Evolutionary conservation across 306 rosid genomes (phyloP), one percentile per base, ranked within the genome.

Genomic region (Vicia sativa): DNA sequence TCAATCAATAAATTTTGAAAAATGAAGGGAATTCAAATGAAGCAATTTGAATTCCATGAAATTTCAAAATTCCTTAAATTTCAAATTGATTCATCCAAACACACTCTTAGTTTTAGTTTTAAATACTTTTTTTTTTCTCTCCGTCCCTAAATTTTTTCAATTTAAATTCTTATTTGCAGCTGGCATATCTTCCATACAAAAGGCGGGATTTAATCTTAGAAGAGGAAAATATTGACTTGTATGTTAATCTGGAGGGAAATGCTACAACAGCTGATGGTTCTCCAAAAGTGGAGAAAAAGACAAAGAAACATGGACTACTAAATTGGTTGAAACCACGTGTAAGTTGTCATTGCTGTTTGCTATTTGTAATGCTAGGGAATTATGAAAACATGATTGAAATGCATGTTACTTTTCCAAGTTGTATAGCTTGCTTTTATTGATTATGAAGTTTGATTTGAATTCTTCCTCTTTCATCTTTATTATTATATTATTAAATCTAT

Each of bases 321-420:
- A 90, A 90, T 81, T 93, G 98, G 98, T 79, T 93, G 80, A 93
- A 93, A 82, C 61, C 50, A 73, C 95, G 97, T 83, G 98, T 93
- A 86, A 58, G 92, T 83, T 61, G 39, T 61, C 42, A 23, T 67
- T 65, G 65, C 48, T 65, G 37, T 48, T 41, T 41, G 50, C 67
- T 62, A 38, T 49, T 71, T 39, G 26, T 38, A 65, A 18, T 64
- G 70, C 9, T 38, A n/a, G 35, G 72, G 39, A 53, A 23, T 61
- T 68, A 41, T 21, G 34, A 29, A 45, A 44, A 48, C 50, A 34
- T 58, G 34, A 58, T 74, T 45, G 52, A 41, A 65, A 64, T 29
- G 12, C n/a, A 44, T 53, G 39, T 28, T 43, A 42, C 13, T 11
- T 46, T 67, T 23, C 65, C 63, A 48, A 54, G 26, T 46, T 76